Evolutionary conservation across 805 yeast genomes (phyloP).

Genomic region (Candida cerambycidarum): DNA sequence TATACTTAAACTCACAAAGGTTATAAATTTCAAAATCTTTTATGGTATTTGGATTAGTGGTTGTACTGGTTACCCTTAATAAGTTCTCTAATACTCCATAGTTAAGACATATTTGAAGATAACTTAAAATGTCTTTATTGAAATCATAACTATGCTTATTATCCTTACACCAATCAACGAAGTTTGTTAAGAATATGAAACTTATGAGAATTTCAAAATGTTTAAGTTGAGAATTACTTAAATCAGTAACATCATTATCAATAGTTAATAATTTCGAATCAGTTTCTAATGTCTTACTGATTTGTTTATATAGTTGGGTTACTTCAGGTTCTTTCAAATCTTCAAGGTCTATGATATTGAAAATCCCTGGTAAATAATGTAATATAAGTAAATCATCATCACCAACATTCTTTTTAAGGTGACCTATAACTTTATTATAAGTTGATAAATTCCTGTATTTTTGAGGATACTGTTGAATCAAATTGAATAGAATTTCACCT

Average conservation of each 20-base stretch:
- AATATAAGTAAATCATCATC: conserved; percentile 64
- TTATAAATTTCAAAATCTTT: conserved; percentile 42
- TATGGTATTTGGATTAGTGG: conserved; percentile 36
- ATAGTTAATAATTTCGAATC: conserved; percentile 24
- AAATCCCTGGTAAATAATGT: conserved; percentile 63
- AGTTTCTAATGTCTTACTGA: conserved; percentile 29
- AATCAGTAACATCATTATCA: conserved; percentile 24
- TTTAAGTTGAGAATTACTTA: conserved; percentile 30
- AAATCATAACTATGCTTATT: conserved; percentile 52
- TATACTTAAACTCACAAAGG: conserved; percentile 63
- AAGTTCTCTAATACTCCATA: conserved; percentile 72
- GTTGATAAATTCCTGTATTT: conserved; percentile 29
- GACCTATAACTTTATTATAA: conserved; percentile 43
- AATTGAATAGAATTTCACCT: conserved; percentile 62
- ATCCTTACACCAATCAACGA: conserved; percentile 67
- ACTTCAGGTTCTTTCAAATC: conserved; percentile 24
- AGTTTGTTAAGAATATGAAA: conserved; percentile 52
- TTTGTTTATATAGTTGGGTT: conserved; percentile 35
- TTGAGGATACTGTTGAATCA: conserved; percentile 38
- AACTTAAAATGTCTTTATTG: conserved; percentile 53
- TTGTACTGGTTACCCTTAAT: conserved; percentile 59
- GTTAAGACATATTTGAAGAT: conserved; percentile 57
- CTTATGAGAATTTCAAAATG: conserved; percentile 45
- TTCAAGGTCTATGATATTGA: conserved; percentile 45
- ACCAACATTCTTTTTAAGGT: conserved; percentile 44